Percentiles rank a stretch among this genome's conserved stretches.
Evolutionary conservation across 2,329 filamentous ascomycete species (phyloP).

Genomic region (Monosporascus cannonballus): DNA sequence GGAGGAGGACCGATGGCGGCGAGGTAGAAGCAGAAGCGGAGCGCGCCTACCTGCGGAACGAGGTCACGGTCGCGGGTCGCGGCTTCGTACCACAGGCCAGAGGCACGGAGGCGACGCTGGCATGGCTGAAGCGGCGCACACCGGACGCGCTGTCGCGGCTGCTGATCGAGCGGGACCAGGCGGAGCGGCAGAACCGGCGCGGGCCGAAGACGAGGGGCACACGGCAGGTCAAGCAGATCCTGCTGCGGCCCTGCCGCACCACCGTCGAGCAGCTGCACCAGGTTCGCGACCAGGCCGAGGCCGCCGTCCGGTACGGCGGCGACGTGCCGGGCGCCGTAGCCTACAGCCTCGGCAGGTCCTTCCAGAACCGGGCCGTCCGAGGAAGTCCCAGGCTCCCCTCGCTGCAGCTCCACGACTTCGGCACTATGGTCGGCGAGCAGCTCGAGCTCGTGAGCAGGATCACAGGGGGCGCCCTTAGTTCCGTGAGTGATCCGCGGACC

Average conservation of each 20-base stretch:
- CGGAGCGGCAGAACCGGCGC: constrained; percentile 5
- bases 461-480: background rate
- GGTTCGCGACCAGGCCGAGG: constrained; percentile 9
- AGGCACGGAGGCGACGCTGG: constrained; percentile 12
- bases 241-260: constrained; percentile 11
- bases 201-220: constrained; percentile 13
- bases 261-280: constrained; percentile 11
- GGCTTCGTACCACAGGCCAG: constrained; percentile 11
- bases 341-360: constrained; percentile 17
- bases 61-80: background rate
- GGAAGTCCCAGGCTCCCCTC: constrained; percentile 11
- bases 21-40: background rate
- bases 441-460: background rate
- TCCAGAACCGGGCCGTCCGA: constrained; percentile 4
- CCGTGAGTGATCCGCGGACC: constrained; percentile 5
- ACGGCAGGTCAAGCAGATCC: constrained; percentile 12
- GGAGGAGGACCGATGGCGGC: background rate
- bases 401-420: constrained; percentile 8
- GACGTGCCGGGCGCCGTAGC: constrained; percentile 2
- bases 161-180: constrained; percentile 11
- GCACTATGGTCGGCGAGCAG: background rate
- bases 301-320: constrained; percentile 10
- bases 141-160: constrained; percentile 8
- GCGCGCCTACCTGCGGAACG: background rate
- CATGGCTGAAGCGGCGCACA: constrained; percentile 7